Evolutionary conservation across 139 green algal species (phyloP).

Genomic region (Chloropicon primus): DNA sequence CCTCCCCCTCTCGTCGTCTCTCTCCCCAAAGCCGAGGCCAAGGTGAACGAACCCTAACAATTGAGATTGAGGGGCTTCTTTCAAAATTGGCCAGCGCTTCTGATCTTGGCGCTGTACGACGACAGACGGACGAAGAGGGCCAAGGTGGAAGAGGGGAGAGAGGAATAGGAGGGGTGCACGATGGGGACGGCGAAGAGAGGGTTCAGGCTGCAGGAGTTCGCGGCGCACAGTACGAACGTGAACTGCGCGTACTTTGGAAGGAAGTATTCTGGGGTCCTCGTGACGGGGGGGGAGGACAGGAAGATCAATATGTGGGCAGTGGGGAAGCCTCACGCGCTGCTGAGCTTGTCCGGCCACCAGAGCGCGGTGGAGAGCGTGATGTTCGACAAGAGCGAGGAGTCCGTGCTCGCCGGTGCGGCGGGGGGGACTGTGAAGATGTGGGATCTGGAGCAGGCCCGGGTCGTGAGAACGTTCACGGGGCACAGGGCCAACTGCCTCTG

Average conservation of each 20-base stretch:
- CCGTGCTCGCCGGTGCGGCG: conserved; percentile 46
- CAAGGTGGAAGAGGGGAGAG: no score
- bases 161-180: no score
- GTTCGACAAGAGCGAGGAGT: conserved; percentile 58
- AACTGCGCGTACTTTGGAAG: conserved; percentile 63
- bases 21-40: no score
- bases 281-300: conserved; percentile 76
- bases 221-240: conserved; percentile 48
- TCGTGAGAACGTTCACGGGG: conserved; percentile 46
- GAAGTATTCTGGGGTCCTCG: conserved; percentile 50
- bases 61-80: no score
- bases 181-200: neutral
- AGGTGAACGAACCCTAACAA: no score
- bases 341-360: conserved; percentile 45
- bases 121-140: no score
- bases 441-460: conserved; percentile 58
- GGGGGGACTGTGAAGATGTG: conserved; percentile 64
- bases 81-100: no score
- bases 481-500: conserved; percentile 48
- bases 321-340: conserved; percentile 30
- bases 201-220: conserved; percentile 48
- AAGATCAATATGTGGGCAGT: conserved; percentile 76
- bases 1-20: no score
- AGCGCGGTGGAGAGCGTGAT: conserved; percentile 51
- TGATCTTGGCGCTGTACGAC: no score